Percentiles rank a stretch among this genome's conserved stretches.
phyloP scores from a whole-genome alignment of 2,329 filamentous ascomycete species.

The Colletotrichum aenigma region DNA sequence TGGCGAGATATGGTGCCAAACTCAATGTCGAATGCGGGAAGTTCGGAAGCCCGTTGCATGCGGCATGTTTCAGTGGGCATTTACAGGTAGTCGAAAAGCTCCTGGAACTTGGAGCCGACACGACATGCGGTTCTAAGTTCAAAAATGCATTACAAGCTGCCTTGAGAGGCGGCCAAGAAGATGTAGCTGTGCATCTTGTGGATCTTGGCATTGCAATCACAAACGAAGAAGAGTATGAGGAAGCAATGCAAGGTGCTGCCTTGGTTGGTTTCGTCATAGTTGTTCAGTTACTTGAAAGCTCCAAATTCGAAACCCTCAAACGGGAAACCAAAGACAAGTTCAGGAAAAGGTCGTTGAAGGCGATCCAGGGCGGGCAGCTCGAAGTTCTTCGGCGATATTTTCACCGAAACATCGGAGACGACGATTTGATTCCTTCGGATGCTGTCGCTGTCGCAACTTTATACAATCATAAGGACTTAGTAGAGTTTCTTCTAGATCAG shows the following conservation, averaged over 20 bases:
- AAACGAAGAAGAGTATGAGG: background rate
- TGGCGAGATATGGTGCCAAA: background rate
- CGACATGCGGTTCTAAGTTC: background rate
- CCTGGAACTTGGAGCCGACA: background rate
- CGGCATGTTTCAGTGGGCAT: background rate
- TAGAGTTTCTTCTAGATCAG: background rate
- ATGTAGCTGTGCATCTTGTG: background rate
- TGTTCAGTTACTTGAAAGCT: background rate
- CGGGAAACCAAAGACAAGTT: background rate
- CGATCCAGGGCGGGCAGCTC: background rate
- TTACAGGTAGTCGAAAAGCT: background rate
- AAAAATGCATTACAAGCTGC: background rate
- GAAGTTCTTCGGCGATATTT: background rate
- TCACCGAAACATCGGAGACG: fast-evolving
- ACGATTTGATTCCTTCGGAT: background rate
- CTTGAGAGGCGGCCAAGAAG: background rate
- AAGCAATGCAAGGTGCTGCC: background rate
- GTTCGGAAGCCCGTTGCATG: background rate
- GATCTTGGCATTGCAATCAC: fast-evolving
- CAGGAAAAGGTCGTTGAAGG: background rate
- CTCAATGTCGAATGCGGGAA: background rate
- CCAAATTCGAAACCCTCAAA: background rate
- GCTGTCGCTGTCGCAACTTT: background rate
- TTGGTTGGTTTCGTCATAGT: background rate
- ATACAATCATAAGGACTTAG: background rate